Conservation (phyloP, 805 yeast species). For the Pichia nakasei region DNA sequence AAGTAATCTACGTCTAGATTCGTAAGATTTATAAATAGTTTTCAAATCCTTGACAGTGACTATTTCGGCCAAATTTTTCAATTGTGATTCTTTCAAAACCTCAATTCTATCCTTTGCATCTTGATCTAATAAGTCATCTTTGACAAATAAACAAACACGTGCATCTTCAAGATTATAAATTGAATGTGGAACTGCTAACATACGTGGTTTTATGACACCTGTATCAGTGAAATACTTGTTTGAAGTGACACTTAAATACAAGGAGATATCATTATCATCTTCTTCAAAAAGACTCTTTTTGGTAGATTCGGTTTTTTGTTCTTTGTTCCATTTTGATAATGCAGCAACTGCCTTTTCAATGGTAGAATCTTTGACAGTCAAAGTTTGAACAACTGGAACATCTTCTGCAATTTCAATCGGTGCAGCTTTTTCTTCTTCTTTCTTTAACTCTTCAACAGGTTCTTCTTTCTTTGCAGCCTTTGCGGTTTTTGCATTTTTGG, state of each 20-base stretch:
- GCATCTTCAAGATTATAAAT: slow-evolving; percentile 31
- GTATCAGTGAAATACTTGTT: slow-evolving; percentile 57
- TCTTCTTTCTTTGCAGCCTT: background rate
- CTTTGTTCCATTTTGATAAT: slow-evolving; percentile 48
- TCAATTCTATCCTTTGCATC: slow-evolving; percentile 39
- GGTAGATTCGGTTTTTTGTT: slow-evolving; percentile 18
- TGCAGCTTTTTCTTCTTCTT: background rate
- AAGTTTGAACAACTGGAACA: slow-evolving; percentile 2
- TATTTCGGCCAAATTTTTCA: slow-evolving; percentile 44
- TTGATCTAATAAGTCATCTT: slow-evolving; percentile 47
- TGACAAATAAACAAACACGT: slow-evolving; percentile 56
- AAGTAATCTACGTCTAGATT: slow-evolving; percentile 70
- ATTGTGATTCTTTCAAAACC: slow-evolving; percentile 25
- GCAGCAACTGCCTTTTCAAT: slow-evolving; percentile 52
- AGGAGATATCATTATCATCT: slow-evolving; percentile 39
- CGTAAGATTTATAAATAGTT: slow-evolving; percentile 80
- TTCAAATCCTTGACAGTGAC: slow-evolving; percentile 69
- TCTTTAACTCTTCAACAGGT: background rate
- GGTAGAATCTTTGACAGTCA: slow-evolving; percentile 20
- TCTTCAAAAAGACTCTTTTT: slow-evolving; percentile 51
- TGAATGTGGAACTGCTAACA: slow-evolving; percentile 39
- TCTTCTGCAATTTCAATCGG: background rate
- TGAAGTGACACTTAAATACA: slow-evolving; percentile 56
- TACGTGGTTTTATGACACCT: slow-evolving; percentile 48
- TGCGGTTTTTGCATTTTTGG: background rate